A percentile compares a stretch with the other conserved stretches of the same genome.
These are phyloP conservation scores for Aspergillus hiratsukae DNA, from an alignment of 2,329 filamentous ascomycete species.

Conservation along the genomic window DNA sequence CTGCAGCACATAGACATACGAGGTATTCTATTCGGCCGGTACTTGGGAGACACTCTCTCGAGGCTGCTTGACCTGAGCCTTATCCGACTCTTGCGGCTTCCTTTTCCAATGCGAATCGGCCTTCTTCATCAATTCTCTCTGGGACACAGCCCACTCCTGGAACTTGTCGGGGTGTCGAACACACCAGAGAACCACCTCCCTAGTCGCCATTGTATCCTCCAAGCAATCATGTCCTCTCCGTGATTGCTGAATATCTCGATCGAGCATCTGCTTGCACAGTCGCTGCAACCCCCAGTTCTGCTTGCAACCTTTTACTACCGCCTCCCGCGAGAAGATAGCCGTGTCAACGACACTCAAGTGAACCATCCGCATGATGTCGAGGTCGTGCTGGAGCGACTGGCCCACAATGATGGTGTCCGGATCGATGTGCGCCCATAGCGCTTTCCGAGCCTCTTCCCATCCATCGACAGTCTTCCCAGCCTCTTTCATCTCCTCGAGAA, in stretches of 20 bases:
- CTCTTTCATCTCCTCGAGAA: constrained; percentile 29
- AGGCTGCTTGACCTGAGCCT: neutral
- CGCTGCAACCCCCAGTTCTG: constrained; percentile 35
- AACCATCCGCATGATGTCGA: constrained; percentile 41
- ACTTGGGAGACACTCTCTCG: neutral
- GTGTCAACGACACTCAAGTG: constrained; percentile 46
- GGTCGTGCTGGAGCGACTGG: constrained; percentile 45
- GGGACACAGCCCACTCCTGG: constrained; percentile 27
- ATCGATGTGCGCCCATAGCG: constrained; percentile 42
- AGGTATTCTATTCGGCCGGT: neutral
- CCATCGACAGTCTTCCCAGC: constrained; percentile 33
- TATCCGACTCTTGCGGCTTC: neutral
- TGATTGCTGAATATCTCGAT: constrained; percentile 31
- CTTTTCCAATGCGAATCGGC: neutral
- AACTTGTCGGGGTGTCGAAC: constrained; percentile 38
- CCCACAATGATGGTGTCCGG: constrained; percentile 46
- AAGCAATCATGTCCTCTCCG: constrained; percentile 44
- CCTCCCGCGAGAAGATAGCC: constrained; percentile 37
- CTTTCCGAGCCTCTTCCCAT: constrained; percentile 42
- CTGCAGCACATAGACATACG: neutral
- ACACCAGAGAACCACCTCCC: constrained; percentile 48
- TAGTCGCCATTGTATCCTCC: constrained; percentile 48
- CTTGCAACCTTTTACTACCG: constrained; percentile 13
- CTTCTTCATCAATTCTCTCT: neutral
- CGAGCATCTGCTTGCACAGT: constrained; percentile 33